Percentiles rank a stretch among this genome's conserved stretches.
Conservation (phyloP, 306 rosid genomes). For the Bauhinia variegata region DNA sequence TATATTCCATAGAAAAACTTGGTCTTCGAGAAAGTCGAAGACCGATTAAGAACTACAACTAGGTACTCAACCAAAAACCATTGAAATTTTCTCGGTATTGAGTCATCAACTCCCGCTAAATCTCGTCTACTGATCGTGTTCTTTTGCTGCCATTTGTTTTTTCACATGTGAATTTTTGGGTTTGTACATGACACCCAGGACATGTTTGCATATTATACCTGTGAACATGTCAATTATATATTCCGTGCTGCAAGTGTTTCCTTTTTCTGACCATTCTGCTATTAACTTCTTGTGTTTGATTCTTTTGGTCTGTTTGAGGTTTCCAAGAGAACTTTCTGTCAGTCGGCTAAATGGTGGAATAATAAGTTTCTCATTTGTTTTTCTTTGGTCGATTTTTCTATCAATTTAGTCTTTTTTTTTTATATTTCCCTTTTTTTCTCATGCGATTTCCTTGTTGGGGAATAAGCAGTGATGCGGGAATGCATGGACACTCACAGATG, state of each 20-base stretch:
- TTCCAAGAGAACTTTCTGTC: constrained; percentile 16
- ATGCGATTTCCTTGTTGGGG: constrained; percentile 15
- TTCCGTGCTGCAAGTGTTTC: neutral
- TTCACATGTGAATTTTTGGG: neutral
- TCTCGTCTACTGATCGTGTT: constrained; percentile 38
- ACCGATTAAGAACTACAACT: constrained; percentile 60
- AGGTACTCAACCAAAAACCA: constrained; percentile 52
- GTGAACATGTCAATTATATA: constrained; percentile 1
- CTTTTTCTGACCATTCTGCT: neutral
- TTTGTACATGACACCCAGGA: constrained; percentile 4
- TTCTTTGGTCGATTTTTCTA: constrained; percentile 21
- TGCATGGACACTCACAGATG: constrained; percentile 10
- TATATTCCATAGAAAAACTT: constrained; percentile 31
- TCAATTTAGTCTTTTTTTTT: constrained; percentile 19
- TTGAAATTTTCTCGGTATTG: constrained; percentile 33
- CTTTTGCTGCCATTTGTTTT: constrained; percentile 34
- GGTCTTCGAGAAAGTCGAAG: constrained; percentile 54
- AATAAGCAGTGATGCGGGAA: constrained; percentile 10
- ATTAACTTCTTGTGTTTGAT: constrained; percentile 33
- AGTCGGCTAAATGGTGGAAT: constrained; percentile 10
- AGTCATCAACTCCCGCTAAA: constrained; percentile 23
- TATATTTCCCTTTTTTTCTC: too few species aligned
- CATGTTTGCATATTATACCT: neutral
- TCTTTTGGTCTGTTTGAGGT: constrained; percentile 28
- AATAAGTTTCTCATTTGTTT: neutral